Percentiles rank a stretch among this genome's conserved stretches.
Evolutionary conservation across 2,329 filamentous ascomycete genomes (phyloP).

Genomic region (Tolypocladium nubicola): DNA sequence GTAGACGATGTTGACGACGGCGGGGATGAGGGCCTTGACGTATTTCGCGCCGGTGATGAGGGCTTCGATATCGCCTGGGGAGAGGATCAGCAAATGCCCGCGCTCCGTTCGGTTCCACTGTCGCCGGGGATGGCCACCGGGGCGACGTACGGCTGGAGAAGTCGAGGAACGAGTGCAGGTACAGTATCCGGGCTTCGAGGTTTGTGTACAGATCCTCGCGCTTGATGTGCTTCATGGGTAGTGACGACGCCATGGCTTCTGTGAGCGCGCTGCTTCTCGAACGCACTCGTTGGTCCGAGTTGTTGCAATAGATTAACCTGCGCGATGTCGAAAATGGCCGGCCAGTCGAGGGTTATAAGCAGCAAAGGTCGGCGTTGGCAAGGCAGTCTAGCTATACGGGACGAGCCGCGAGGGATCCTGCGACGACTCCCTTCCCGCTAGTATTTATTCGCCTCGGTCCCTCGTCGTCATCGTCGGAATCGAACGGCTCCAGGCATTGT

Average conservation of each 20-base stretch:
- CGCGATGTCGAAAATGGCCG: not conserved
- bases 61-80: constrained; percentile 58
- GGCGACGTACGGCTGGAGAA: constrained; percentile 53
- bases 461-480: not conserved
- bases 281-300: not conserved
- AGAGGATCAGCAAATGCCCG: not conserved
- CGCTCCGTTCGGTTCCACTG: not conserved
- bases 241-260: constrained; percentile 14
- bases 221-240: constrained; percentile 49
- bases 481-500: not conserved
- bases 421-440: not conserved
- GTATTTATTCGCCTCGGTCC: not conserved
- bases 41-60: constrained; percentile 61
- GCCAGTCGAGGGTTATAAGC: not conserved
- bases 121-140: not conserved
- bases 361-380: not conserved
- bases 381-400: not conserved
- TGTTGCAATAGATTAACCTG: not conserved
- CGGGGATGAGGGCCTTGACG: constrained; percentile 71
- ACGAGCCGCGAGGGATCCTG: not conserved
- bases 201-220: constrained; percentile 62
- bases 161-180: constrained; percentile 67
- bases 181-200: constrained; percentile 58
- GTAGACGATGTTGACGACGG: constrained; percentile 77
- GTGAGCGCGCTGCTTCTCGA: not conserved